These are phyloP conservation scores for Colletotrichum tofieldiae DNA, from an alignment of 2,329 filamentous ascomycete genomes.

Conservation along the genomic window DNA sequence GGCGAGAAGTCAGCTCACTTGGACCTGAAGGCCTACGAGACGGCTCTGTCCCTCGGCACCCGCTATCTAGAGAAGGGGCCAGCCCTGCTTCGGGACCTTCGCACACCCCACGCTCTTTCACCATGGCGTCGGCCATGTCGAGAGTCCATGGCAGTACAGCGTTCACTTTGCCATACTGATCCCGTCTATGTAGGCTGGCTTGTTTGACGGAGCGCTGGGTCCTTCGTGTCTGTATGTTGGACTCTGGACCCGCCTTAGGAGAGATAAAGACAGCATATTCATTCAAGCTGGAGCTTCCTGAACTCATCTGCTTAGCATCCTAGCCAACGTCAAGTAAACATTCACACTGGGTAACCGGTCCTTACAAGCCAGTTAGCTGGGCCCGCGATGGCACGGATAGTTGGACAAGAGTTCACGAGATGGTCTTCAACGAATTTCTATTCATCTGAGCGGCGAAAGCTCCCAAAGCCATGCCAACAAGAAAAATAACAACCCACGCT, in stretches of 20 bases:
- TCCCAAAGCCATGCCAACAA: not conserved
- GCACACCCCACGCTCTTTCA: not conserved
- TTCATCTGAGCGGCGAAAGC: not conserved
- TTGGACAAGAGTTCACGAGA: not conserved
- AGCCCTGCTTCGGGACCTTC: not conserved
- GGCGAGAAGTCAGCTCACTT: not conserved
- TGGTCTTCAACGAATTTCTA: not conserved
- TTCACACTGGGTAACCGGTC: not conserved
- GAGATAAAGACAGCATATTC: not conserved
- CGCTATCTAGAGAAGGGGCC: not conserved
- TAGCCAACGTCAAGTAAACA: no score
- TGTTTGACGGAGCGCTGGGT: not conserved
- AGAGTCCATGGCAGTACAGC: not conserved
- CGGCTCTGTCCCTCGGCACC: not conserved
- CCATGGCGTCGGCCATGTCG: not conserved
- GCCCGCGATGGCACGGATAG: no score
- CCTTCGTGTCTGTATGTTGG: not conserved
- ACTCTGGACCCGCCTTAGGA: not conserved
- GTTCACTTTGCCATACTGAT: no score
- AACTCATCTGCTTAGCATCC: not conserved
- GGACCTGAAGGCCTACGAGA: not conserved
- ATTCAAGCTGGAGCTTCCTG: not conserved
- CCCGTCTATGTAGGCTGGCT: no score
- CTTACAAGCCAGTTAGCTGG: no score
- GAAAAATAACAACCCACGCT: not conserved